A percentile compares a stretch with the other conserved stretches of the same genome.
phyloP scores from a whole-genome alignment of 2,329 filamentous ascomycete species.

The Calonectria ilicicola region DNA sequence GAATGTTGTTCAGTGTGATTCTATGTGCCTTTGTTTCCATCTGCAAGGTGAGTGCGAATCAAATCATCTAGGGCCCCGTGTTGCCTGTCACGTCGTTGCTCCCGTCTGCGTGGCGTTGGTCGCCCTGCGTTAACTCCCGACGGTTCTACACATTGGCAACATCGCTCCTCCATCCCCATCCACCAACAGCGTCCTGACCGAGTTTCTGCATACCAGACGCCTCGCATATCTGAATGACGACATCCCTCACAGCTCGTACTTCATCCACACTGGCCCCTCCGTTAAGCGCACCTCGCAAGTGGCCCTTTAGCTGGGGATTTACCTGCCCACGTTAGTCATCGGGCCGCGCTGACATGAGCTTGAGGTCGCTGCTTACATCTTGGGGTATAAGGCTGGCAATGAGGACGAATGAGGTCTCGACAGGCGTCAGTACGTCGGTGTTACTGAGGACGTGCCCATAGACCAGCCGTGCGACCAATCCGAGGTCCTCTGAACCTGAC shows the following conservation, averaged over 20 bases:
- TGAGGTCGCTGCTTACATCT: constrained; percentile 32
- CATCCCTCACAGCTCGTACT: constrained; percentile 39
- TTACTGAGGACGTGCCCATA: constrained; percentile 43
- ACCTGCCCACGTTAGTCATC: constrained; percentile 32
- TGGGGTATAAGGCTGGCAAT: constrained; percentile 44
- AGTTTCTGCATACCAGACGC: constrained; percentile 41
- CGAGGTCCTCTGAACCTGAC: constrained; percentile 40
- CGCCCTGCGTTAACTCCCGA: background rate
- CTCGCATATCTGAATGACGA: constrained; percentile 42
- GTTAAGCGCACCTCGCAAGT: constrained; percentile 40
- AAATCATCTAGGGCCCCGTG: too few relatives aligned
- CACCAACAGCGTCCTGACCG: constrained; percentile 29
- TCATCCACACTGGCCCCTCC: constrained; percentile 41
- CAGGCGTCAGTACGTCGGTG: constrained; percentile 38
- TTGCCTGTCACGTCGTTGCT: background rate
- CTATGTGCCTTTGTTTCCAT: background rate
- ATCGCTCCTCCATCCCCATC: constrained; percentile 44
- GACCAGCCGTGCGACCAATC: constrained; percentile 38
- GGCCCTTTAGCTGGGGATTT: constrained; percentile 43
- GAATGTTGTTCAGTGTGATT: background rate
- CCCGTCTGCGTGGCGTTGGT: background rate
- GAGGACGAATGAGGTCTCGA: constrained; percentile 41
- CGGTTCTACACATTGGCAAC: constrained; percentile 36
- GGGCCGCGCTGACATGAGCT: background rate
- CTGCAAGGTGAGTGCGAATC: too few relatives aligned